Evolutionary conservation across 2,329 filamentous ascomycete genomes (phyloP), one percentile per base, ranked within the genome.

Genomic region (Sporothrix sp.): DNA sequence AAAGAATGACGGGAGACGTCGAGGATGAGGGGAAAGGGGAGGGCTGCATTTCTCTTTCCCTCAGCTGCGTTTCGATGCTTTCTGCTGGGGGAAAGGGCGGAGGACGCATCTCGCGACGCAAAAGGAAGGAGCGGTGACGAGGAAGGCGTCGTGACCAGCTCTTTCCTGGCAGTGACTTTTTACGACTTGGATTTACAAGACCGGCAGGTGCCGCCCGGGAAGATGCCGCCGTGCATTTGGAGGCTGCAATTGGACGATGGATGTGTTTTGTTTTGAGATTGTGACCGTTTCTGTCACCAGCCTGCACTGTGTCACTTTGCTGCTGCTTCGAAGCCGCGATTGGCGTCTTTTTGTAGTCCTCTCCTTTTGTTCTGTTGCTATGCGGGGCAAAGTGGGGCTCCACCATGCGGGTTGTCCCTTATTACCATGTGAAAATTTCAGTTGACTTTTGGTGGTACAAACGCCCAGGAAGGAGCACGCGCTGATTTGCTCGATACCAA

Each of bases 321-420:
- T n/a, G n/a, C 20, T 44, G n/a, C 21, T 25, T 32, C 9, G 28
- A 20, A 44, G 48, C 40, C 37, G 43, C 47, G 46, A 48, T 20
- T 39, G 42, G 40, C 23, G 23, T 11, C 32, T 28, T 20, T 37
- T 14, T 28, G 1, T 18, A 3, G 7, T n/a, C 16, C 18, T 3
- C 9, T 16, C 16, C 35, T 4, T 13, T 21, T 13, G 39, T 13
- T 21, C 8, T 32, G 18, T n/a, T 51, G 38, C 47, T 49, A 23
- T 43, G 48, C 51, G 51, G 53, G 53, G 53, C 43, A 53, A 7
- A 32, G 51, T 46, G 53, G 53, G 48, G 18, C 46, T 2, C 3
- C 8, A n/a, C n/a, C 2, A 2, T 27, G 8, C 14, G 14, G 2
- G 38, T 38, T 42, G 3, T 48, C 18, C 18, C n/a, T 21, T 50